A percentile compares a stretch with the other conserved stretches of the same genome.
Conservation (phyloP, 1,284 basidiomycete species). For the Melampsora americana region DNA sequence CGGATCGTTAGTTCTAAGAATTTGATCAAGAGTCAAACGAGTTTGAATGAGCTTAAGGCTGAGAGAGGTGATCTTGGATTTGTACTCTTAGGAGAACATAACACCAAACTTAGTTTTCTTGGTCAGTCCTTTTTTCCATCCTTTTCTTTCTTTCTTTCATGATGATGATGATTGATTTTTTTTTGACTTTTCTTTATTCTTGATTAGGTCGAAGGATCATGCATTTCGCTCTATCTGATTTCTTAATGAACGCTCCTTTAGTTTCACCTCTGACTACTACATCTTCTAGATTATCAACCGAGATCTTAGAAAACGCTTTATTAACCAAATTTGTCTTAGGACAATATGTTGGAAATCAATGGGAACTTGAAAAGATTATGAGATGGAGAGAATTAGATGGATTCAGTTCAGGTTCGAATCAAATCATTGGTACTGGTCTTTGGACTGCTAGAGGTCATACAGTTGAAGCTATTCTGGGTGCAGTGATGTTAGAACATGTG, state of each 20-base stretch:
- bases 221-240: slow-evolving; percentile 38
- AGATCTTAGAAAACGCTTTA: slow-evolving; percentile 19
- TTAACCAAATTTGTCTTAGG: slow-evolving; percentile 38
- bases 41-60: slow-evolving; percentile 4
- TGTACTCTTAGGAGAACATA: slow-evolving; percentile 36
- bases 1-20: slow-evolving; percentile 40
- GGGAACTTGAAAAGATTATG: slow-evolving; percentile 44
- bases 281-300: background rate
- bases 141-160: background rate
- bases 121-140: slow-evolving; percentile 3
- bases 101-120: slow-evolving; percentile 38
- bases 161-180: too few species aligned
- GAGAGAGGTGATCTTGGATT: slow-evolving; percentile 20
- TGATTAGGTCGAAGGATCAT: slow-evolving; percentile 33
- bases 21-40: slow-evolving; percentile 29
- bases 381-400: slow-evolving; percentile 39
- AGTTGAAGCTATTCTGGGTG: slow-evolving; percentile 41
- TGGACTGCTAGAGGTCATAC: slow-evolving; percentile 42
- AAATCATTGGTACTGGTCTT: slow-evolving; percentile 9
- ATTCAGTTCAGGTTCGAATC: background rate
- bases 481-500: slow-evolving; percentile 37
- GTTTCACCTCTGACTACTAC: background rate
- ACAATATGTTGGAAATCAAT: slow-evolving; percentile 42
- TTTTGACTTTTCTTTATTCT: background rate
- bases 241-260: slow-evolving; percentile 20